Percentiles rank a stretch among this genome's conserved stretches.
Conservation (phyloP, 805 yeast species). For the Sugiyamaella qingdaonensis region DNA sequence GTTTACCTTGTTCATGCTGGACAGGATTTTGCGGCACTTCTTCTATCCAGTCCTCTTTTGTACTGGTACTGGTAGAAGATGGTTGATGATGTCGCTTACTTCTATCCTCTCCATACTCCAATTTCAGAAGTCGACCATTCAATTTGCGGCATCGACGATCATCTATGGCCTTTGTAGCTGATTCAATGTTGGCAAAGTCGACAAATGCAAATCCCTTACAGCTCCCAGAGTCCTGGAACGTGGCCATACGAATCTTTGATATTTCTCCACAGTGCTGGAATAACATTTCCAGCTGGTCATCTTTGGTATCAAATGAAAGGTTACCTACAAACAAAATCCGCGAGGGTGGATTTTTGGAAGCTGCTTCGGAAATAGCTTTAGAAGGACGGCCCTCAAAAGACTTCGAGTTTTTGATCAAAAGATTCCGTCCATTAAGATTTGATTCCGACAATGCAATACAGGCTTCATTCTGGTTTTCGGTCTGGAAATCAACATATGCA, state of each 20-base stretch:
- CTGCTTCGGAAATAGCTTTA: constrained; percentile 43
- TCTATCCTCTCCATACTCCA: constrained; percentile 95
- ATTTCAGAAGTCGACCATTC: constrained; percentile 69
- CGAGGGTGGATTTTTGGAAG: constrained; percentile 69
- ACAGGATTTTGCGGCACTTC: constrained; percentile 3
- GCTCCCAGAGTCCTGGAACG: constrained; percentile 94
- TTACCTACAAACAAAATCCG: constrained; percentile 90
- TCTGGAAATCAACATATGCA: constrained; percentile 80
- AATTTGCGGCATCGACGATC: constrained; percentile 63
- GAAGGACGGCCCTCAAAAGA: constrained; percentile 87
- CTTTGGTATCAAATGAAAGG: constrained; percentile 85
- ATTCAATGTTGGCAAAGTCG: constrained; percentile 75
- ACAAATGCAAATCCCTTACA: constrained; percentile 95
- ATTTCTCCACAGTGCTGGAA: constrained; percentile 93
- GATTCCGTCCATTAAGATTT: constrained; percentile 74
- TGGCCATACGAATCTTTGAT: constrained; percentile 83
- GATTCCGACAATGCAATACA: constrained; percentile 69
- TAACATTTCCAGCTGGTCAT: constrained; percentile 69
- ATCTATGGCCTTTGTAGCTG: constrained; percentile 77
- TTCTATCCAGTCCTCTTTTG: constrained; percentile 4
- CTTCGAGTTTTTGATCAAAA: constrained; percentile 75
- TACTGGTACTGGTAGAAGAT: constrained; percentile 11
- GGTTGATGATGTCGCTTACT: constrained; percentile 49
- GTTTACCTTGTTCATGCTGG: neutral
- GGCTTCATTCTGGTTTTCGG: constrained; percentile 53